Conservation (phyloP, 805 yeast species). For the Suhomyces emberorum region DNA sequence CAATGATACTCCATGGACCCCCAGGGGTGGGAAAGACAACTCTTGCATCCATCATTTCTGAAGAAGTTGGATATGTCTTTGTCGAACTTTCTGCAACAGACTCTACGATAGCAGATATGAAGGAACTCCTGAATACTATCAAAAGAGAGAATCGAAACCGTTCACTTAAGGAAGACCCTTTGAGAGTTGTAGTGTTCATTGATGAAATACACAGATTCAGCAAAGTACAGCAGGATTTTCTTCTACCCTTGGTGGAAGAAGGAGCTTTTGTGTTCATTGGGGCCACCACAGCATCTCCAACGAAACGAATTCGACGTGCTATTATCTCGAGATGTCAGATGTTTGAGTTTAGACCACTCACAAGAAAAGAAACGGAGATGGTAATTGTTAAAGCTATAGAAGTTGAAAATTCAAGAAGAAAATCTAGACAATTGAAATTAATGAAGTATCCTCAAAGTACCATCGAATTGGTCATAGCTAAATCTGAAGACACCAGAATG, state of each 20-base stretch:
- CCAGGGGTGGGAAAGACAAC: slow-evolving; percentile 97
- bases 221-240: slow-evolving; percentile 82
- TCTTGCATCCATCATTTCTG: slow-evolving; percentile 63
- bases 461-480: slow-evolving; percentile 13
- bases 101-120: slow-evolving; percentile 62
- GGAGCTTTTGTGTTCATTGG: slow-evolving; percentile 84
- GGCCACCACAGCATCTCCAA: slow-evolving; percentile 81
- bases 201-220: slow-evolving; percentile 93
- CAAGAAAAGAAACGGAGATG: slow-evolving; percentile 43
- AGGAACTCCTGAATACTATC: slow-evolving; percentile 53
- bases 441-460: slow-evolving; percentile 14
- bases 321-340: slow-evolving; percentile 80
- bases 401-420: slow-evolving; percentile 27
- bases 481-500: slow-evolving; percentile 27
- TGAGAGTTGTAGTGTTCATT: slow-evolving; percentile 59
- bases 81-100: slow-evolving; percentile 85
- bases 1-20: slow-evolving; percentile 91
- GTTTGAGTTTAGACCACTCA: slow-evolving; percentile 60
- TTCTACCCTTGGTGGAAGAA: slow-evolving; percentile 78
- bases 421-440: slow-evolving; percentile 8
- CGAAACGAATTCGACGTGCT: slow-evolving; percentile 77
- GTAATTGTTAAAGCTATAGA: slow-evolving; percentile 59
- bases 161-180: slow-evolving; percentile 15
- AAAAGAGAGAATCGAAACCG: slow-evolving; percentile 43
- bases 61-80: slow-evolving; percentile 52